These are phyloP conservation scores for Eucalyptus pauciflora DNA, from an alignment of 345 rosid genomes.

Conservation along the genomic window DNA sequence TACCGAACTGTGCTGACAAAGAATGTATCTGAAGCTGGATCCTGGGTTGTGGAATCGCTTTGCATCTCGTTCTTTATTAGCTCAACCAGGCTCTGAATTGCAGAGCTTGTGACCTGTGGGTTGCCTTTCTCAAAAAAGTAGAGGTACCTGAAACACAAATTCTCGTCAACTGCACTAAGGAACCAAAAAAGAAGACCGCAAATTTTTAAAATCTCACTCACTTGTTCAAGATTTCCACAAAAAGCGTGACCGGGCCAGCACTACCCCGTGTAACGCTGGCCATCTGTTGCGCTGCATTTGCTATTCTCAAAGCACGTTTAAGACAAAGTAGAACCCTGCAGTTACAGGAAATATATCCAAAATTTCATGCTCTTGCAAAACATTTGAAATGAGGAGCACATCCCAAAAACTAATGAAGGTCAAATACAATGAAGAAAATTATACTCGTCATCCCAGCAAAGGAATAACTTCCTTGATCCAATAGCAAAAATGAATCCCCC, in stretches of 20 bases:
- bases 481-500: neutral
- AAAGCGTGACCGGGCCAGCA: slow-evolving; percentile 68
- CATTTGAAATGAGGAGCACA: neutral
- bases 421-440: neutral
- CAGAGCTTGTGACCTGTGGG: slow-evolving; percentile 45
- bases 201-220: slow-evolving; percentile 1
- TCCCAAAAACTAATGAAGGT: neutral
- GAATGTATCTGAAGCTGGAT: slow-evolving; percentile 50
- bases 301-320: slow-evolving; percentile 79
- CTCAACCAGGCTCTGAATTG: slow-evolving; percentile 63
- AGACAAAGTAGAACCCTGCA: slow-evolving; percentile 76
- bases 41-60: slow-evolving; percentile 37
- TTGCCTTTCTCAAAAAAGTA: slow-evolving; percentile 81
- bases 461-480: neutral
- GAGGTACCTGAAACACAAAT: slow-evolving; percentile 37
- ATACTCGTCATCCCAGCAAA: neutral
- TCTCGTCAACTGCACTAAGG: neutral
- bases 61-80: slow-evolving; percentile 61
- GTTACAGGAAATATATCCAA: neutral
- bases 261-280: slow-evolving; percentile 60
- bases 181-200: neutral
- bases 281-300: slow-evolving; percentile 93
- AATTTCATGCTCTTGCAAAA: neutral
- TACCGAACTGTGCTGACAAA: slow-evolving; percentile 54
- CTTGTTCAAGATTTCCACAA: slow-evolving; percentile 88